Percentiles rank a stretch among this genome's conserved stretches.
Evolutionary conservation across 495 filamentous ascomycete genomes (phyloP).

Genomic region (Elaphomyces granulatus): DNA sequence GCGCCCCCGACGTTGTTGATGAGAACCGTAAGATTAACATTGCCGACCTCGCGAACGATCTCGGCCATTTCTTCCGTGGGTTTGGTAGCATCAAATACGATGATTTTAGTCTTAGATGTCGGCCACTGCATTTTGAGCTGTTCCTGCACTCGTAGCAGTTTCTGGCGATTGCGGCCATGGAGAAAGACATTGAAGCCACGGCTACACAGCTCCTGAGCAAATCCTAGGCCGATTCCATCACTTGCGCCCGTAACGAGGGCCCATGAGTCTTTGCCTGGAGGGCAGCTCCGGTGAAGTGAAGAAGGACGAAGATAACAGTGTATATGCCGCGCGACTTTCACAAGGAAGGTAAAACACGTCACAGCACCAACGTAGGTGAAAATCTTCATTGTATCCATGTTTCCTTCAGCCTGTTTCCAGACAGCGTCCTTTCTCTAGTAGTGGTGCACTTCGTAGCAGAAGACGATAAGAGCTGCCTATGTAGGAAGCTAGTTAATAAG

Average conservation of each 20-base stretch:
- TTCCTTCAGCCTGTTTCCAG: too few relatives aligned
- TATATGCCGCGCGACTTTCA: too few relatives aligned
- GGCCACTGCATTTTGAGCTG: slow-evolving; percentile 23
- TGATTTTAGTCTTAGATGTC: slow-evolving; percentile 7
- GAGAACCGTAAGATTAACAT: slow-evolving; percentile 22
- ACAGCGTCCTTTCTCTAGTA: too few relatives aligned
- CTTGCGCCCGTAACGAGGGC: slow-evolving; percentile 46
- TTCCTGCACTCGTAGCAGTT: slow-evolving; percentile 21
- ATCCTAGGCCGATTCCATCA: slow-evolving; percentile 43
- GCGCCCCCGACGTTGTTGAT: slow-evolving; percentile 37
- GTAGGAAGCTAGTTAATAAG: too few relatives aligned
- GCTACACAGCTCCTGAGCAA: slow-evolving; percentile 34
- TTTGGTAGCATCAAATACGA: slow-evolving; percentile 22
- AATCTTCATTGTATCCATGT: too few relatives aligned
- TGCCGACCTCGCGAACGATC: slow-evolving; percentile 13
- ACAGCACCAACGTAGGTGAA: too few relatives aligned
- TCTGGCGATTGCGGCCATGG: slow-evolving; percentile 37
- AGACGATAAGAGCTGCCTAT: too few relatives aligned
- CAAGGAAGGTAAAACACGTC: too few relatives aligned
- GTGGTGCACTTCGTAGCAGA: too few relatives aligned
- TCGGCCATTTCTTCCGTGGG: slow-evolving; percentile 6
- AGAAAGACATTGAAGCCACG: slow-evolving; percentile 44
- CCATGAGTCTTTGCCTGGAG: too few relatives aligned
- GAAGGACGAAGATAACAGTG: too few relatives aligned
- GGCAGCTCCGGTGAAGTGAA: too few relatives aligned